Base-by-base conservation (phyloP, 371 early-diverging fungal species). In the Lichtheimia ornata region DNA sequence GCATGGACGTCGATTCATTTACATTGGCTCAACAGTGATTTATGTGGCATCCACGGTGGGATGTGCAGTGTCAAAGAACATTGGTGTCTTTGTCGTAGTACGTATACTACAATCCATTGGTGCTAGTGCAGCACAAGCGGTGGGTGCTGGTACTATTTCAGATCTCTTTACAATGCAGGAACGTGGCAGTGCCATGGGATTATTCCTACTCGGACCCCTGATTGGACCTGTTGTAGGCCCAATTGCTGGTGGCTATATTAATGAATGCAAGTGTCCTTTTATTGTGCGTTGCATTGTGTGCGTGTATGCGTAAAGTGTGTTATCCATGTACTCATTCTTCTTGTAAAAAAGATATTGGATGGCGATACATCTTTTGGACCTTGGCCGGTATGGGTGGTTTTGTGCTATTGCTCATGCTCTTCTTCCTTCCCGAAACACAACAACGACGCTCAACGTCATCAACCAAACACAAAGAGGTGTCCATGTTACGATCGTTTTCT, bases 91-190 rank as follows among this genome's bases (percentile, higher is more conserved):
- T 35, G 78, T 88, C 27, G 62, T 71, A 12, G 81, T 89, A 52
- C 84, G 93, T 0, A 66, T 85, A 11, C 65, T 92, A 14, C 93
- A 93, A 69, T 72, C 91, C 11, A 73, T 79, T 25, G 92, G 92
- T 5, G 80, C 90, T 9, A 86, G 89, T 24, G 90, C 90, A 12
- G 84, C 87, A 20, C 83, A 87, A 56, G 82, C 87, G 13, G 84
- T 91, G 4, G 92, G 92, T 1, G 90, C 90, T 40, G 93, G 80
- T 4, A 80, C 80, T 0, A 69, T 67, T 7, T 66, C 72, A 0
- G 73, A 71, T 55, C 56, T 71, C 13, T 74, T 74, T 62, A 53
- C 59, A 7, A 51, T 63, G 27, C 64, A 72, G 49, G 72, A 69
- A 27, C 73, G 78, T 27, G 88, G 88, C 1, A 81, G 74, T 41